Base-by-base conservation (phyloP, 257 asterid species). In the Fraxinus anomala region DNA sequence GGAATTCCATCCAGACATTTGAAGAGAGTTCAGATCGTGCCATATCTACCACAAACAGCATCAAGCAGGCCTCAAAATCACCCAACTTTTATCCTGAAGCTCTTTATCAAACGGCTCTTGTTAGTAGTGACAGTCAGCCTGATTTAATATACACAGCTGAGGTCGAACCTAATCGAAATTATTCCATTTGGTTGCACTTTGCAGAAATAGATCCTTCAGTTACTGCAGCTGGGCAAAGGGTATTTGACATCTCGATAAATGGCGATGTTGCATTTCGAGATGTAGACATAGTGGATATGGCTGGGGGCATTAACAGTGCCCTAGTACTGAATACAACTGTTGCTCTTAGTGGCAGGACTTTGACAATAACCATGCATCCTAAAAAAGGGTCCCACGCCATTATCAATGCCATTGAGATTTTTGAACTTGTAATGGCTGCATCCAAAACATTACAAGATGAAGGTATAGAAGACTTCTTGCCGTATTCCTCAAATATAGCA, bases 81-180 rank as follows among this genome's bases (percentile, higher is more conserved):
- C 98, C 99, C n/a, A 96, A 96, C 82, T 94, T 91, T 76, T 96
- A 96, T 82, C 98, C 97, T 1, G 92, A 90, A 85, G 89, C 92
- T 71, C 87, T 96, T 44, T 96, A 96, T 83, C 94, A 87, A 80
- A 87, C 92, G 19, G 97, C 98, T 73, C 87, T 93, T 42, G 61
- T 85, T 66, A 88, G 94, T 76, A 87, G 92, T 19, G 90, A 84
- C 83, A 74, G 61, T 78, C 84, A 89, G 75, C 89, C 91, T 26
- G 97, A 91, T 80, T 83, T 96, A 63, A 83, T 81, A 28, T 93
- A 86, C 84, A 79, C 91, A 34, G 84, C 91, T 90, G 99, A 93
- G 76, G 94, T 96, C 14, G 97, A 93, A 26, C 97, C 99, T 72
- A 84, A 87, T 68, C 88, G 90, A 77, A 94, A 91, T 61, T 96